Percentiles rank a stretch among this genome's conserved stretches.
Evolutionary conservation across 257 asterid genomes (phyloP).

Genomic region (Scutellaria minor): DNA sequence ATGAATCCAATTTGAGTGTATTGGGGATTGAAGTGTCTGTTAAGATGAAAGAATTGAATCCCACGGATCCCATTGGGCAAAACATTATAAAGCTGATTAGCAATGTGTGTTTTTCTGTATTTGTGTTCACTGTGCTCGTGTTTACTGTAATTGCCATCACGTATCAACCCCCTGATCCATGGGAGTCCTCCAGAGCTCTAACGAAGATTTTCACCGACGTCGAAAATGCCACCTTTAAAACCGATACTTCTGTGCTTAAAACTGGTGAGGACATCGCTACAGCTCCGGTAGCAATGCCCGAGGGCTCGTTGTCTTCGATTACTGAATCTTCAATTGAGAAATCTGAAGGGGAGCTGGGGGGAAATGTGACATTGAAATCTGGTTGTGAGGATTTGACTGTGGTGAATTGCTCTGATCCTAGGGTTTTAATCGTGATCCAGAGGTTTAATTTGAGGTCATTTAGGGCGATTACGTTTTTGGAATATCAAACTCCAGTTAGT

Average conservation of each 20-base stretch:
- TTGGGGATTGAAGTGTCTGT: conserved; percentile 24
- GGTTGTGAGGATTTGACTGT: conserved; percentile 67
- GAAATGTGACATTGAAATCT: conserved; percentile 50
- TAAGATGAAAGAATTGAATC: conserved; percentile 70
- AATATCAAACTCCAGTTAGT: conserved; percentile 76
- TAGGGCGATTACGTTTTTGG: conserved; percentile 71
- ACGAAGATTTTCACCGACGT: conserved; percentile 77
- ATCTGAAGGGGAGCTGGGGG: conserved; percentile 54
- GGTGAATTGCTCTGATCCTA: conserved; percentile 85
- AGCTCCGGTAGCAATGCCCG: conserved; percentile 49
- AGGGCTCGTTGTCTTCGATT: conserved; percentile 47
- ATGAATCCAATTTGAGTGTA: conserved; percentile 27
- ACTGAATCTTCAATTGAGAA: conserved; percentile 67
- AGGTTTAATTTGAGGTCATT: conserved; percentile 76
- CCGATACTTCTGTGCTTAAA: conserved; percentile 78
- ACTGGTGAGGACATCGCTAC: conserved; percentile 90
- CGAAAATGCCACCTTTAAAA: conserved; percentile 82
- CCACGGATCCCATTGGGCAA: conserved; percentile 88
- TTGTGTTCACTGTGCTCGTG: conserved; percentile 86
- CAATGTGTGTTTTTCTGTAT: conserved; percentile 94
- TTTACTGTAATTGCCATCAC: conserved; percentile 90
- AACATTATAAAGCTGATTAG: conserved; percentile 76
- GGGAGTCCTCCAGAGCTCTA: conserved; percentile 97
- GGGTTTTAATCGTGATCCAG: conserved; percentile 65
- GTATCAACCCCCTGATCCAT: conserved; percentile 99